phyloP scores from a whole-genome alignment of 2,329 filamentous ascomycete species.

The Stagonosporopsis vannaccii region DNA sequence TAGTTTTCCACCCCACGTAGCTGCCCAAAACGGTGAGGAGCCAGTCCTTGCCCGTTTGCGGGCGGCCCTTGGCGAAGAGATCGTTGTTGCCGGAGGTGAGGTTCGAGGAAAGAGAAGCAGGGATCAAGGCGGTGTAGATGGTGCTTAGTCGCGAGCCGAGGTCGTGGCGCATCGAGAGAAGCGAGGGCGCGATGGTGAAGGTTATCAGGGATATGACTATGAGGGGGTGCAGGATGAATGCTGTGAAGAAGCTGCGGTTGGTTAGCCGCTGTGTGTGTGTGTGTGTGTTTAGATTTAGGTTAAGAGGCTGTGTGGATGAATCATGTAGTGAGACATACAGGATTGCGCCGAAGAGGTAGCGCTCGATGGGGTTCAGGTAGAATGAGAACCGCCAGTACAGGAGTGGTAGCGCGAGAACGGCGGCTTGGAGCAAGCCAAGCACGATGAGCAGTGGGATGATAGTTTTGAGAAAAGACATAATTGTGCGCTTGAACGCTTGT shows the following conservation, averaged over 20 bases:
- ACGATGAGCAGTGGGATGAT: conserved; percentile 3
- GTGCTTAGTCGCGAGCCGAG: not conserved
- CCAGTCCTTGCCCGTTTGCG: not conserved
- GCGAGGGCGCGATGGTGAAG: conserved; percentile 10
- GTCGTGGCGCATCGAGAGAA: conserved; percentile 1
- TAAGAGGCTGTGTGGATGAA: too few relatives aligned
- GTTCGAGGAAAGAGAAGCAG: not conserved
- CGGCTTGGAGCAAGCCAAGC: conserved; percentile 4
- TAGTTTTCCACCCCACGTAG: conserved; percentile 6
- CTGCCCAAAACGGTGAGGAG: not conserved
- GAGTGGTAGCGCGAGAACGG: not conserved
- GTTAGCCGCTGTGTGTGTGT: not conserved
- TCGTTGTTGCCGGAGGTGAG: not conserved
- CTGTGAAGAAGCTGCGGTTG: not conserved
- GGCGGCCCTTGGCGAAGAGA: not conserved
- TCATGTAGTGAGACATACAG: not conserved
- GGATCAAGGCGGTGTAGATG: not conserved
- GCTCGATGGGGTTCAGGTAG: not conserved
- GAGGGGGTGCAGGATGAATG: conserved; percentile 7
- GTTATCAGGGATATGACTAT: conserved; percentile 1
- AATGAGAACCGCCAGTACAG: conserved; percentile 1
- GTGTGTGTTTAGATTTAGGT: too few relatives aligned
- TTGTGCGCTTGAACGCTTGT: not conserved
- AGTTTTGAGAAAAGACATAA: not conserved
- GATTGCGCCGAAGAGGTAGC: not conserved